These are phyloP conservation scores for Coemansia sp. DNA, from an alignment of 192 early-diverging fungal species.

Conservation along the genomic window DNA sequence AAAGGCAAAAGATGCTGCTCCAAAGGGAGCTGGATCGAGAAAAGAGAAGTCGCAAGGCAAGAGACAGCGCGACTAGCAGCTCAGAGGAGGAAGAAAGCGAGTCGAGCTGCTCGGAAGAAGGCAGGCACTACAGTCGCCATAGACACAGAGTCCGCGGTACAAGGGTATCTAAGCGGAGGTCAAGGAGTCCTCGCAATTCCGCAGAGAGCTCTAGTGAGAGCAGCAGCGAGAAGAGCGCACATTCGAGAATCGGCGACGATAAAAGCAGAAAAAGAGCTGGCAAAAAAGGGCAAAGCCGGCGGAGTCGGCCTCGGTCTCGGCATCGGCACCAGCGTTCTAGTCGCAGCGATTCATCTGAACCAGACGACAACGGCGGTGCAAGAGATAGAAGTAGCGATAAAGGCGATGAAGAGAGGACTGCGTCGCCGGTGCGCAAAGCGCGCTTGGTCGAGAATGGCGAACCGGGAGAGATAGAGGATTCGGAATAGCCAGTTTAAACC, in stretches of 20 bases:
- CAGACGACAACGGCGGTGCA: background rate
- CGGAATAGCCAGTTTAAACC: background rate
- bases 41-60: background rate
- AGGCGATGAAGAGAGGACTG: background rate
- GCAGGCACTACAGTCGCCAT: background rate
- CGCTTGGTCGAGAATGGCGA: conserved; percentile 40
- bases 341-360: conserved; percentile 9
- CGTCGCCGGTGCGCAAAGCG: background rate
- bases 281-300: background rate
- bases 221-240: background rate
- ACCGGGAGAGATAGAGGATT: conserved; percentile 48
- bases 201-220: background rate
- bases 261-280: conserved; percentile 2
- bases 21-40: conserved; percentile 25
- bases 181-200: conserved; percentile 8
- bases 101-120: background rate
- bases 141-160: background rate
- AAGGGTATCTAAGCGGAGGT: background rate
- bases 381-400: background rate
- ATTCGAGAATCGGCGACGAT: no score
- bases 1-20: conserved; percentile 22
- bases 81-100: background rate
- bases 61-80: conserved; percentile 1
- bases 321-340: background rate
- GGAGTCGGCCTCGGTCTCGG: no score